Base-by-base conservation (phyloP, 2,329 filamentous ascomycete genomes). In the Graphilbum fragrans region DNA sequence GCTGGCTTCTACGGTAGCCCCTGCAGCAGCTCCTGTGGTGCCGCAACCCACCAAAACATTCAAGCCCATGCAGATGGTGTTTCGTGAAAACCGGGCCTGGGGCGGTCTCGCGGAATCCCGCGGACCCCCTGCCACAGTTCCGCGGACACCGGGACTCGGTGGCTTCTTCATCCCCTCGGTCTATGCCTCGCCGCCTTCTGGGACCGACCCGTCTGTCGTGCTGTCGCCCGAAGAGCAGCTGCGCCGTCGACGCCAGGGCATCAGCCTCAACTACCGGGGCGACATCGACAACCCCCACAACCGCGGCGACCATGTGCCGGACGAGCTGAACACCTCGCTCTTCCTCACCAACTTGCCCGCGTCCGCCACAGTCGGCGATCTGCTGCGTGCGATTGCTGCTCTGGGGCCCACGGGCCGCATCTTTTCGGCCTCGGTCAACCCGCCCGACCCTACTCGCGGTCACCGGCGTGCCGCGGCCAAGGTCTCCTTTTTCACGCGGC, bases 211-310 rank as follows among this genome's bases (percentile, higher is more conserved):
- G 8, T 14, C 14, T 14, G 25, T 14, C 25, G 25, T 29, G 14
- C 37, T 45, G 4, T 37, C 44, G 17, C 22, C n/a, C 9, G 44
- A 38, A 5, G 45, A 47, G 27, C 45, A 45, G 33, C 19, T 19
- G 17, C 44, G 42, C n/a, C 45, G 45, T 14, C 42, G 35, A 14
- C 42, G 27, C 23, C 45, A 47, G 35, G 45, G 45, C 35, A 47
- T 47, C 39, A 43, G 40, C 36, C 41, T 32, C 44, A 48, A 46
- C 41, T 48, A 48, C 41, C 46, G 46, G 21, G 46, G 46, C 33
- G 46, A 48, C 34, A 42, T 44, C 20, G 34, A 41, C 45, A 47
- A 49, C 34, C 47, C 45, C 4, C 45, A 42, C 37, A 47, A 47
- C 39, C 47, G 43, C 47, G 39, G 45, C 35, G 47, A 45, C 35